Evolutionary conservation across 768 basidiomycete species (phyloP).

Genomic region (Lactarius hatsudake): DNA sequence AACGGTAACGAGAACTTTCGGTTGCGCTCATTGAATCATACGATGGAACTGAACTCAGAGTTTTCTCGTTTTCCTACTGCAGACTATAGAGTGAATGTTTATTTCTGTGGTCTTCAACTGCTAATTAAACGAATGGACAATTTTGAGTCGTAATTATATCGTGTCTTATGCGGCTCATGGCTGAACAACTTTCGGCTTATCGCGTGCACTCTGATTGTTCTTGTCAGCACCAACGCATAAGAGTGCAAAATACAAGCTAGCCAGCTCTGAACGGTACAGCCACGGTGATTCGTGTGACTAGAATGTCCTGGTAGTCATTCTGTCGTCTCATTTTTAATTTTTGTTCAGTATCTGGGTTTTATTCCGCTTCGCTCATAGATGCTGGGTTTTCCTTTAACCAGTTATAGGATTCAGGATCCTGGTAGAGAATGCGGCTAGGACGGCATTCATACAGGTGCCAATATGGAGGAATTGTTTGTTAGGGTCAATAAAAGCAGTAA

Average conservation of each 20-base stretch:
- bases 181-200: background rate
- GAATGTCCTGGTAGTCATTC: background rate
- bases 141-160: background rate
- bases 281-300: background rate
- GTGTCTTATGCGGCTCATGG: background rate
- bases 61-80: background rate
- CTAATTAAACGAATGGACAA: background rate
- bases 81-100: background rate
- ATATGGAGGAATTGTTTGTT: background rate
- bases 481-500: background rate
- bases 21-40: background rate
- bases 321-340: background rate
- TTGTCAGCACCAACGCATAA: background rate
- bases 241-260: background rate
- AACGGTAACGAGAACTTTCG: background rate
- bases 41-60: background rate
- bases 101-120: background rate
- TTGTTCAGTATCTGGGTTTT: background rate
- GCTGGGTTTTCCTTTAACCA: background rate
- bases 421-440: background rate
- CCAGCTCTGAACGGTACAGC: background rate
- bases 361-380: background rate
- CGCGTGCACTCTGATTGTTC: background rate
- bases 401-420: background rate
- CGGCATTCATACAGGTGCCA: background rate